Evolutionary conservation across 805 yeast species (phyloP).

Genomic region (Starmerella cellae): DNA sequence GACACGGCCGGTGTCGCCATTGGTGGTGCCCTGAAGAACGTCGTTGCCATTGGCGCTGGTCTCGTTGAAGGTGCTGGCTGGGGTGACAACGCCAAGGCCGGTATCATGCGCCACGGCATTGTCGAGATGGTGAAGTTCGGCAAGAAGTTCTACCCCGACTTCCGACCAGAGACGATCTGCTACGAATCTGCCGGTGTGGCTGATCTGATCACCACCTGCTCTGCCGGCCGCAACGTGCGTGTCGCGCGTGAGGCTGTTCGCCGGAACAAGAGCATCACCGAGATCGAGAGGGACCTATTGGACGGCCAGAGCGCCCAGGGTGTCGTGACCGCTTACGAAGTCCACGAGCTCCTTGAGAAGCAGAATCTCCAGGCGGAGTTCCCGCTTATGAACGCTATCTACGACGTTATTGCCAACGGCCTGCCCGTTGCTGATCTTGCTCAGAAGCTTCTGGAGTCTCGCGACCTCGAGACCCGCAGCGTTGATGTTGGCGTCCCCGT

Average conservation of each 20-base stretch:
- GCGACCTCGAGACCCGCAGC: no score
- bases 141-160: conserved; percentile 61
- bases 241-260: conserved; percentile 80
- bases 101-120: conserved; percentile 90
- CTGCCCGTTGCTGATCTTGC: conserved; percentile 54
- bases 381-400: conserved; percentile 72
- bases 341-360: conserved; percentile 56
- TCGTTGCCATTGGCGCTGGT: conserved; percentile 92
- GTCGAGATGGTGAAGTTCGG: conserved; percentile 84
- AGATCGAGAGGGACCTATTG: conserved; percentile 70
- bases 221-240: conserved; percentile 92
- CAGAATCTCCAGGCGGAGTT: conserved; percentile 48
- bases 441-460: conserved; percentile 14
- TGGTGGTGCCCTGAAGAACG: conserved; percentile 94
- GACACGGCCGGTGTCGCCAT: conserved; percentile 94
- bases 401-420: conserved; percentile 66
- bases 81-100: conserved; percentile 98
- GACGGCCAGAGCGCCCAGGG: conserved; percentile 98
- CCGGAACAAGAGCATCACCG: conserved; percentile 61
- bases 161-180: conserved; percentile 68
- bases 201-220: conserved; percentile 91
- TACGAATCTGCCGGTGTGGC: conserved; percentile 97
- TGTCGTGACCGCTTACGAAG: conserved; percentile 78
- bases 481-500: no score
- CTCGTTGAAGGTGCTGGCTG: conserved; percentile 95